Percentiles rank a stretch among this genome's conserved stretches.
Conservation (phyloP, 2,329 filamentous ascomycete species). For the Aschersonia sp. region DNA sequence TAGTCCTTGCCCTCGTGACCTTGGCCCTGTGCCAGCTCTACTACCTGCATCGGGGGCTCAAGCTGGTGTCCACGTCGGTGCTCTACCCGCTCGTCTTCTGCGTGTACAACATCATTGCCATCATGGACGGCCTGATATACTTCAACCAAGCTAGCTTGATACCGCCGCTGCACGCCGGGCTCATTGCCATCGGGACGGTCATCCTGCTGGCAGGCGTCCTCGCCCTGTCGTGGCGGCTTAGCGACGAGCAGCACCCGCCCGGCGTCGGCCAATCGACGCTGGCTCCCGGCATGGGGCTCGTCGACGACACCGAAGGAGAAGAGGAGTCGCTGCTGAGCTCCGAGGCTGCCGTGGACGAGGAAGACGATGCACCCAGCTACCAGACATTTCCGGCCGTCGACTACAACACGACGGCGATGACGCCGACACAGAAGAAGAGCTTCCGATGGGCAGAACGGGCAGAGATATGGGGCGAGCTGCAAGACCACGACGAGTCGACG, state of each 20-base stretch:
- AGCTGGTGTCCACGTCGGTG: slow-evolving; percentile 87
- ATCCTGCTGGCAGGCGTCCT: slow-evolving; percentile 80
- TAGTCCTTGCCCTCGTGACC: slow-evolving; percentile 65
- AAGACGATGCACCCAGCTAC: slow-evolving; percentile 21
- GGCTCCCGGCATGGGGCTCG: slow-evolving; percentile 67
- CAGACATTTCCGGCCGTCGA: slow-evolving; percentile 32
- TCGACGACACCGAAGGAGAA: slow-evolving; percentile 52
- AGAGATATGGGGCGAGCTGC: slow-evolving; percentile 79
- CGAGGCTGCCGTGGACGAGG: slow-evolving; percentile 26
- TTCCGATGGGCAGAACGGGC: slow-evolving; percentile 50
- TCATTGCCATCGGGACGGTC: slow-evolving; percentile 75
- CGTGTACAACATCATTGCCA: slow-evolving; percentile 97
- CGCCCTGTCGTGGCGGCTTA: slow-evolving; percentile 84
- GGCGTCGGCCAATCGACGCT: slow-evolving; percentile 52
- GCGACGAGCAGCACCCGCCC: slow-evolving; percentile 54
- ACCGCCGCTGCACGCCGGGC: slow-evolving; percentile 56
- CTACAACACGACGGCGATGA: slow-evolving; percentile 22
- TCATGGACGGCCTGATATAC: slow-evolving; percentile 92
- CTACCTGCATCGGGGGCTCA: slow-evolving; percentile 85
- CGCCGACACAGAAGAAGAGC: slow-evolving; percentile 30
- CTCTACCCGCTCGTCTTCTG: slow-evolving; percentile 97
- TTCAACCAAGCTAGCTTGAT: slow-evolving; percentile 80
- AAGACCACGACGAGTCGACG: slow-evolving; percentile 48
- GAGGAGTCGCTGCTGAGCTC: slow-evolving; percentile 40
- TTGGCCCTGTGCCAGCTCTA: slow-evolving; percentile 86